Evolutionary conservation across 371 early-diverging fungal genomes (phyloP), one percentile per base, ranked within the genome.

Genomic region (Apophysomyces variabilis): DNA sequence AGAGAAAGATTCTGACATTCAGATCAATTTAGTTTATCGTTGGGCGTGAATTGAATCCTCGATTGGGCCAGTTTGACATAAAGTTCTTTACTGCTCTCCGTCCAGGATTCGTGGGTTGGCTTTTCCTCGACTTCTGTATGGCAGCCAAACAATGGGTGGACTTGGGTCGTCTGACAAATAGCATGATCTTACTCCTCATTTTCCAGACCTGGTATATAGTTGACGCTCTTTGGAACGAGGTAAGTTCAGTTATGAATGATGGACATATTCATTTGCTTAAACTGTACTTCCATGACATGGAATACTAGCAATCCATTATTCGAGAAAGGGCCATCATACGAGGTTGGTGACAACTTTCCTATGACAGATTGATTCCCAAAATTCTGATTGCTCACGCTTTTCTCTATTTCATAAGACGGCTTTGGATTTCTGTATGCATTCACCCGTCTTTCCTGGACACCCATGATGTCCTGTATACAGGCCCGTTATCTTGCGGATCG

Each of bases 251-350:
- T 41, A 41, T 41, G 8, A 26, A 26, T 26, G 32, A 26, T 26
- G 32, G 32, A 3, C 32, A 26, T 26, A 0, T 26, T 26, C 32
- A 26, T 26, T 26, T 26, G 3, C 32, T 26, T 26, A 26, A 26
- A 26, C 32, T 26, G 32, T 26, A 26, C 32, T 26, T 26, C 32
- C 32, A 26, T 26, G 32, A 26, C 32, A 26, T 26, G 32, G 32
- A 26, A 26, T 26, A 26, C 37, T 37, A 95, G 79, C 66, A 79
- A 4, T 86, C 92, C 12, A 91, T 98, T 26, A 69, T 97, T 73
- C 95, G 97, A 4, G 97, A 97, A 14, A 96, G 96, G 96, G 98
- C 97, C 65, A 92, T 95, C 58, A 93, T 90, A 6, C 90, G 86
- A 0, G 74, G 74, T 74, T 63, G 61, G 58, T 12, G 39, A 37